Base-by-base conservation (phyloP, 495 filamentous ascomycete species). In the Penicillium coffeae region DNA sequence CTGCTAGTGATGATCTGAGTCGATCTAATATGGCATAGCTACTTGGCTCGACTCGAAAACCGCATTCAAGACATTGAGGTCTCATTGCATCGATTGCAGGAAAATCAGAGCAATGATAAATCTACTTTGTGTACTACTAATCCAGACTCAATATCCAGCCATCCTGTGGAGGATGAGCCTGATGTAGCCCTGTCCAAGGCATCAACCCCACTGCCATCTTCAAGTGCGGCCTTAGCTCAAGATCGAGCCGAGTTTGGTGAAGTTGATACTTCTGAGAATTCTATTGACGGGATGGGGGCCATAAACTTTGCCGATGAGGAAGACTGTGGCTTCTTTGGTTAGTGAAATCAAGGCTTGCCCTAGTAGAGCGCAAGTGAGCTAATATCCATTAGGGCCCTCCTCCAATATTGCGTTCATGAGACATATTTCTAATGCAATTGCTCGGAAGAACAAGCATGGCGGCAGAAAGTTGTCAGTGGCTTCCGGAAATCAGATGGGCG, bases 381-480 rank as follows among this genome's bases (percentile, higher is more conserved):
- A 25, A 35, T 32, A 27, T 1, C 30, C 18, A 14, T 16, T 33
- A 74, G 71, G 72, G 12, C 65, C 72, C 6, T 75, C 72, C 7
- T 76, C 72, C 4, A 76, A 76, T 46, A 74, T 74, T 38, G 69
- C 72, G 8, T 75, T 75, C 33, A 61, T 71, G 19, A 56, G 68
- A 10, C 62, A 65, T 48, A 55, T 70, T 14, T 66, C 63, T 16
- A 48, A 55, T 14, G 66, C 66, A 3, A 51, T 65, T 32, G 52
- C 54, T 25, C 46, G 38, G 16, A 47, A 35, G 25, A 55, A 52
- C 32, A 20, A 21, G 33, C 21, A 44, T 7, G 20, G 21, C 46
- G 13, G 35, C 20, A 15, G 19, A 15, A n/a, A 16, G 14, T 14
- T 37, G 20, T 42, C 42, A 3, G 35, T 25, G 25, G 20, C 42